Percentiles rank a stretch among this genome's conserved stretches.
Evolutionary conservation across 331 rosid genomes (phyloP).

Genomic region (Rhamnella rubrinervis): DNA sequence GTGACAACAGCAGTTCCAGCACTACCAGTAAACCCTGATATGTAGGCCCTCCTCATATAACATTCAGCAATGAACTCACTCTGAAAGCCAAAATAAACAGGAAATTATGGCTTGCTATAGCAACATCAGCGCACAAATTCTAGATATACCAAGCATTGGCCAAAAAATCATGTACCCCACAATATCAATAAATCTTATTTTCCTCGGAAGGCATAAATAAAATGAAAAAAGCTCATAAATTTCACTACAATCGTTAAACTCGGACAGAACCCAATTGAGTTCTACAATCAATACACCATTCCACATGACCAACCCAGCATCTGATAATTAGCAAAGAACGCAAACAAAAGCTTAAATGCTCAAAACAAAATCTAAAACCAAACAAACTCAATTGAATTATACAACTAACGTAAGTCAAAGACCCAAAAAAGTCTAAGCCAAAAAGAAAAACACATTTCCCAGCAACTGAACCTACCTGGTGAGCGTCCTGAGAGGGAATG

Average conservation of each 20-base stretch:
- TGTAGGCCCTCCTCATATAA: constrained; percentile 74
- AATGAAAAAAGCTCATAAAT: too few species aligned
- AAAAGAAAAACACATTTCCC: not conserved
- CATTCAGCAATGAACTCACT: constrained; percentile 97
- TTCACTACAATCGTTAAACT: too few species aligned
- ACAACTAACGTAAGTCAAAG: not conserved
- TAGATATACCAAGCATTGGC: not conserved
- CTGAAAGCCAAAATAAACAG: constrained; percentile 35
- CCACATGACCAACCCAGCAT: too few species aligned
- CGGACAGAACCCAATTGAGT: too few species aligned
- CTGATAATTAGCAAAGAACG: not conserved
- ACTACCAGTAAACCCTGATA: constrained; percentile 90
- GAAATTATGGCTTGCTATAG: not conserved
- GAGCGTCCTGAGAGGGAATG: constrained; percentile 94
- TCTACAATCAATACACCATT: too few species aligned
- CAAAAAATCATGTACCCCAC: not conserved
- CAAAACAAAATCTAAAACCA: not conserved
- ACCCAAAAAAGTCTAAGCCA: not conserved
- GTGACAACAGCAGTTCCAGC: constrained; percentile 96
- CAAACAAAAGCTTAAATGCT: not conserved
- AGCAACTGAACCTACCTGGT: constrained; percentile 48
- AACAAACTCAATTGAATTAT: not conserved
- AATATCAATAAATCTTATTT: too few species aligned
- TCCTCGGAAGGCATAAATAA: too few species aligned
- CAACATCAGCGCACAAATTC: not conserved